A percentile compares a stretch with the other conserved stretches of the same genome.
phyloP scores from a whole-genome alignment of 1,284 basidiomycete species.

The Moesziomyces sp. region DNA sequence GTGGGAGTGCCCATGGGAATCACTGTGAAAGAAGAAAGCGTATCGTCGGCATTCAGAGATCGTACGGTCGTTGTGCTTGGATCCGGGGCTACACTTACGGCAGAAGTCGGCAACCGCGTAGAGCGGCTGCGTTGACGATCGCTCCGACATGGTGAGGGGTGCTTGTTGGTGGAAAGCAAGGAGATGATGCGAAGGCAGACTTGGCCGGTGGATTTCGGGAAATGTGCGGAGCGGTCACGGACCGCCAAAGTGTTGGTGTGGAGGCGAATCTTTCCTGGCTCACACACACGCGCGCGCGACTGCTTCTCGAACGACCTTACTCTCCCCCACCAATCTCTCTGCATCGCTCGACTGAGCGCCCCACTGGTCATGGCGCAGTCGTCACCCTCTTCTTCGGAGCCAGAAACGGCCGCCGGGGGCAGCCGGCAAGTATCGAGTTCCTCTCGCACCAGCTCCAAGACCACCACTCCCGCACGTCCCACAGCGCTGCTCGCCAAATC shows the following conservation, averaged over 20 bases:
- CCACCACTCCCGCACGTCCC: conserved; percentile 10
- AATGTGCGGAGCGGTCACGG: conserved; percentile 3
- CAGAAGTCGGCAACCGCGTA: conserved; percentile 60
- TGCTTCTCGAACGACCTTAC: neutral
- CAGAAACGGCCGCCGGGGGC: conserved; percentile 6
- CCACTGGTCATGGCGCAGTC: conserved; percentile 14
- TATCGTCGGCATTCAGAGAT: too few relatives aligned
- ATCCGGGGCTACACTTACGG: conserved; percentile 22
- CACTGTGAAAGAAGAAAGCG: conserved; percentile 22
- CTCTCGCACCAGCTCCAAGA: conserved; percentile 1
- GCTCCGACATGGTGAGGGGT: conserved; percentile 3
- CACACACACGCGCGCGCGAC: conserved; percentile 2
- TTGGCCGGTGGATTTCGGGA: neutral
- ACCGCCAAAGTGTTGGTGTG: conserved; percentile 34
- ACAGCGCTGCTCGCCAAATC: conserved; percentile 20
- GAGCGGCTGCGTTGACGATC: conserved; percentile 26
- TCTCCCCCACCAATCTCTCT: neutral
- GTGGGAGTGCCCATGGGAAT: conserved; percentile 65
- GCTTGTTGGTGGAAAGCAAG: neutral
- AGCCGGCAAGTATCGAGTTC: conserved; percentile 7
- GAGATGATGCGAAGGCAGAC: neutral
- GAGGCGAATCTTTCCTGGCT: conserved; percentile 5
- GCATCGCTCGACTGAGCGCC: neutral
- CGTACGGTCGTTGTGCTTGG: too few relatives aligned
- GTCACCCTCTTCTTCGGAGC: conserved; percentile 1